phyloP scores from a whole-genome alignment of 192 early-diverging fungal species.

The Gaertneriomyces sp. region DNA sequence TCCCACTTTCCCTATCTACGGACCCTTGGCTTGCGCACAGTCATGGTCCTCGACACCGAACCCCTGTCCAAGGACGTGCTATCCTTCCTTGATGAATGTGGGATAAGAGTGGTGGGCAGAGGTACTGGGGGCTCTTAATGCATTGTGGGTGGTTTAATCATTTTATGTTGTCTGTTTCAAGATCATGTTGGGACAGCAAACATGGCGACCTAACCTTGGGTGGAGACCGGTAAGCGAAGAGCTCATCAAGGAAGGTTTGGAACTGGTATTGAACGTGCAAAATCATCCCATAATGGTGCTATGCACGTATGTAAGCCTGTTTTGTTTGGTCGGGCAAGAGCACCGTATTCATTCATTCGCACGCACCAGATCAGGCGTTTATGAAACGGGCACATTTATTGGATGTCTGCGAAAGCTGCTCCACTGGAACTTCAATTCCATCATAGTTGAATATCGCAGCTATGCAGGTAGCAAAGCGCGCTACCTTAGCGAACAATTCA shows the following conservation, averaged over 20 bases:
- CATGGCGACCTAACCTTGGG: conserved; percentile 25
- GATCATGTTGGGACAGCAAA: conserved; percentile 30
- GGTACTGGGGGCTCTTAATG: background rate
- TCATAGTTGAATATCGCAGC: conserved; percentile 93
- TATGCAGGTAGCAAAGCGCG: conserved; percentile 85
- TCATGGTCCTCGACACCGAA: conserved; percentile 79
- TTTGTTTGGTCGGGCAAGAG: background rate
- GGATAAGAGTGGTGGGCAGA: conserved; percentile 54
- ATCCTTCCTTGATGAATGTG: conserved; percentile 40
- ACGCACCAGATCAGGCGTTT: conserved; percentile 69
- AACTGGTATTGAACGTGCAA: conserved; percentile 72
- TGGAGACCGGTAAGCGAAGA: conserved; percentile 95
- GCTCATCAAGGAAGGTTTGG: conserved; percentile 90
- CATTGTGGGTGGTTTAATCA: background rate
- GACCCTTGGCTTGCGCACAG: conserved; percentile 71
- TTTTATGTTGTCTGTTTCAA: background rate
- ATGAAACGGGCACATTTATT: conserved; percentile 90
- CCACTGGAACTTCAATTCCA: conserved; percentile 96
- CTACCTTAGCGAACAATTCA: conserved; percentile 89
- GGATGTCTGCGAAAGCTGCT: conserved; percentile 92
- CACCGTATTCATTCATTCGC: background rate
- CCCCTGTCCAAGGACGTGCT: conserved; percentile 10
- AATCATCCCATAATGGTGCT: conserved; percentile 87
- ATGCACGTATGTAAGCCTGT: conserved; percentile 68
- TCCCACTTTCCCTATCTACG: conserved; percentile 77